Base-by-base conservation (phyloP, 192 early-diverging fungal species). In the Backusella australiensis region DNA sequence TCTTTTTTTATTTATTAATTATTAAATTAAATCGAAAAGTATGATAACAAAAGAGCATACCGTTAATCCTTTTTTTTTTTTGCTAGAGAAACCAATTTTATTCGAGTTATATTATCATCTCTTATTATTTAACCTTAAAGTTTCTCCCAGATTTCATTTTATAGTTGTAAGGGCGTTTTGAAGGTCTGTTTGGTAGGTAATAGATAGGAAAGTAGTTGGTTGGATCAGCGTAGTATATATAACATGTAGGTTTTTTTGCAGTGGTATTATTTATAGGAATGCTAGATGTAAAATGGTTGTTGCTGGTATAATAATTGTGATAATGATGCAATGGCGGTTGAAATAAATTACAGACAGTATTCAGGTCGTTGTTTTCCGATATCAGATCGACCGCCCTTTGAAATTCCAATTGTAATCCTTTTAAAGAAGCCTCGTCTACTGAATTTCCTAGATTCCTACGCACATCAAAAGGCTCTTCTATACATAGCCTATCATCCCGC, bases 401-500 rank as follows among this genome's bases (percentile, higher is more conserved):
- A 74, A 96, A 93, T 83, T 98, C 97, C 19, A 83, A 75, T 34
- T 91, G 85, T 70, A 98, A 79, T 7, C 96, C 96, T 34, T 89
- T 86, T 6, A 97, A 90, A 12, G 91, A 90, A 0, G 86, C 83
- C 34, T 84, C 88, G 81, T 97, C 96, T 1, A 94, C 94, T 32
- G 93, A 94, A 74, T 98, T 97, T 1, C 93, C 96, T 3, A 98
- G 86, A 63, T 98, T 98, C 34, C 96, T 88, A 73, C 88, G 86
- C 0, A 93, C 92, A 74, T 94, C 90, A 76, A 98, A 95, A 6
- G 96, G 96, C 83, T 97, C 96, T 72, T 98, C 97, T n/a, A 98
- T 90, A 75, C 96, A 96, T 23, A 98, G 29, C 90, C 12, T 86
- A 9, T 84, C 90, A 76, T 96, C 90, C 96, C 96, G 97, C n/a